Conservation (phyloP, 164 flowering plant species). For the Taxillus chinensis region DNA sequence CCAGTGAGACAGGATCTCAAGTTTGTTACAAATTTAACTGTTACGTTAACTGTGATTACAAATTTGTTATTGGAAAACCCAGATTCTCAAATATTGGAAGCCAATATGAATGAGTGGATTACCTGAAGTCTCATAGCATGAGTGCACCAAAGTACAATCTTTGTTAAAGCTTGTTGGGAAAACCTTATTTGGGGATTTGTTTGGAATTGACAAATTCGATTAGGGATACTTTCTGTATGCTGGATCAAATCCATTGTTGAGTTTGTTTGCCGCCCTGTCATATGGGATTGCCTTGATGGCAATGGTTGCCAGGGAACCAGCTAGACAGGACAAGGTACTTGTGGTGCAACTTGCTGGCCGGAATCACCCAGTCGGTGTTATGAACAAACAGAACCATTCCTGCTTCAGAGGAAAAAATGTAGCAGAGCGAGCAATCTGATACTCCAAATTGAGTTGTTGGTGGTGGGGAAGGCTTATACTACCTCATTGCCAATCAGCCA, state of each 20-base stretch:
- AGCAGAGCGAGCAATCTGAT: slow-evolving; percentile 67
- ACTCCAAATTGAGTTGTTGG: too few relatives aligned
- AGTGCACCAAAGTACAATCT: too few relatives aligned
- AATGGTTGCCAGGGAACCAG: slow-evolving; percentile 52
- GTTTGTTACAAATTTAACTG: too few relatives aligned
- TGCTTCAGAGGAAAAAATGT: slow-evolving; percentile 24
- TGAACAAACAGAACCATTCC: slow-evolving; percentile 27
- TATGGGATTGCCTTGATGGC: slow-evolving; percentile 79
- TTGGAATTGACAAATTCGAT: too few relatives aligned
- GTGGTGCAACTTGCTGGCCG: slow-evolving; percentile 40
- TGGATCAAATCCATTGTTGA: too few relatives aligned
- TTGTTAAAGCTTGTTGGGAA: too few relatives aligned
- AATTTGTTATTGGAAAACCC: slow-evolving; percentile 56
- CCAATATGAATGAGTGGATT: slow-evolving; percentile 38
- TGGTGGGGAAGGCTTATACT: too few relatives aligned
- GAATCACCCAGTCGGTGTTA: slow-evolving; percentile 44
- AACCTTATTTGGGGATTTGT: too few relatives aligned
- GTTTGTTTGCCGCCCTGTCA: too few relatives aligned
- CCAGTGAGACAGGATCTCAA: too few relatives aligned
- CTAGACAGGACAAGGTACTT: slow-evolving; percentile 52
- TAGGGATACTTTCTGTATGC: too few relatives aligned
- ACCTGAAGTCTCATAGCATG: slow-evolving; percentile 30
- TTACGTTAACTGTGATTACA: slow-evolving; percentile 49
- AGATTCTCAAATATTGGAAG: slow-evolving; percentile 34
- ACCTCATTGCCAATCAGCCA: too few relatives aligned